Evolutionary conservation across 371 early-diverging fungal species (phyloP).

Genomic region (Globomyces sp.): DNA sequence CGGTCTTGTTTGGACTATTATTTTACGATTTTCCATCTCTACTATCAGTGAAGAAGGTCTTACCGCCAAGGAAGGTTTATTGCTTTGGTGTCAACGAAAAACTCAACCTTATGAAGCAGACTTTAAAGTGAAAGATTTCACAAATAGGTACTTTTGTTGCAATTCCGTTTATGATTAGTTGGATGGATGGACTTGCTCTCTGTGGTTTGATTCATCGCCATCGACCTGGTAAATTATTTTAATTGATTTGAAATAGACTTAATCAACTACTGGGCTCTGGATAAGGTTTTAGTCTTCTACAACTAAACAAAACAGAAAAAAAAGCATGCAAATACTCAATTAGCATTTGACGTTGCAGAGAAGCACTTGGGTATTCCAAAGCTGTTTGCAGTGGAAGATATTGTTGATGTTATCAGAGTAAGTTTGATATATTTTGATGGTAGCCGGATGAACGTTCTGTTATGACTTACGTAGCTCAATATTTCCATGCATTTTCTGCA

Average conservation of each 20-base stretch:
- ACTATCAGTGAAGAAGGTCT: constrained; percentile 84
- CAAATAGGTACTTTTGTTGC: constrained; percentile 4
- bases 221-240: constrained; percentile 56
- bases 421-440: not conserved
- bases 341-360: constrained; percentile 95
- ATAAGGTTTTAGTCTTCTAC: constrained; percentile 51
- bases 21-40: constrained; percentile 92
- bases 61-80: constrained; percentile 74
- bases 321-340: constrained; percentile 81
- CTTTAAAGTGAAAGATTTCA: constrained; percentile 46
- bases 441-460: constrained; percentile 94
- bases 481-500: constrained; percentile 95
- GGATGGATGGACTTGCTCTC: constrained; percentile 95
- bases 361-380: constrained; percentile 82
- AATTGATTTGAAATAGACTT: constrained; percentile 53
- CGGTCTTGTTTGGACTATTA: constrained; percentile 98
- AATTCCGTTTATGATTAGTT: constrained; percentile 35
- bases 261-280: constrained; percentile 81
- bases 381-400: constrained; percentile 78
- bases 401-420: constrained; percentile 81
- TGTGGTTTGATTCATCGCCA: constrained; percentile 97
- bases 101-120: constrained; percentile 74
- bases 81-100: constrained; percentile 96
- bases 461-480: constrained; percentile 98
- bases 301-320: constrained; percentile 46